Evolutionary conservation across 768 basidiomycete species (phyloP).

Genomic region (Rubroboletus satanas): DNA sequence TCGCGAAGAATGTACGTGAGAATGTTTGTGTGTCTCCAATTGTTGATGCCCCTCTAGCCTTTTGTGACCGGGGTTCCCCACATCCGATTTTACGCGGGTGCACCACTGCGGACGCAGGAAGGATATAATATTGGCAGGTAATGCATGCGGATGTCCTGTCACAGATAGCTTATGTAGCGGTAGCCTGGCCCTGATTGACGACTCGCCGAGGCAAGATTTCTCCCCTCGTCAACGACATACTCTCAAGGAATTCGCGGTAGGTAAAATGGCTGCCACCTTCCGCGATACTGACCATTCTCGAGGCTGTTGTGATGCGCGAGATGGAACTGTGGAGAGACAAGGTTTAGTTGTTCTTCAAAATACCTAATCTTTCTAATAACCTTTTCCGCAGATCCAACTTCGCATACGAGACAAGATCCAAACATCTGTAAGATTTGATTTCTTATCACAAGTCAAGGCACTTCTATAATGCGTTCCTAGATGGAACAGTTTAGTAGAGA

Average conservation of each 20-base stretch:
- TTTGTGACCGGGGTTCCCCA: constrained; percentile 61
- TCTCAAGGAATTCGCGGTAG: constrained; percentile 84
- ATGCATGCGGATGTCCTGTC: constrained; percentile 22
- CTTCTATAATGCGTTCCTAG: constrained; percentile 30
- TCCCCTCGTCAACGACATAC: constrained; percentile 86
- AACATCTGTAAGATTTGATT: constrained; percentile 59
- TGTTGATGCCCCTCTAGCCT: constrained; percentile 44
- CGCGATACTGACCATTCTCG: constrained; percentile 4
- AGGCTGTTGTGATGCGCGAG: constrained; percentile 89
- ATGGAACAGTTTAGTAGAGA: constrained; percentile 97
- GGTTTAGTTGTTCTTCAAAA: constrained; percentile 34
- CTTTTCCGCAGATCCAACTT: constrained; percentile 65
- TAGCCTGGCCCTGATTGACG: constrained; percentile 82
- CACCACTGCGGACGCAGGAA: constrained; percentile 83
- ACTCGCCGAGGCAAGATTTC: constrained; percentile 78
- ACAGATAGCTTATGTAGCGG: constrained; percentile 1
- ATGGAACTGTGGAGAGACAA: constrained; percentile 96
- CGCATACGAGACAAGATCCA: constrained; percentile 90
- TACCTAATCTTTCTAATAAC: background rate
- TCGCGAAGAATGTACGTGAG: constrained; percentile 68
- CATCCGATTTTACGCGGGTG: constrained; percentile 88
- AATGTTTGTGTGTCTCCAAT: background rate
- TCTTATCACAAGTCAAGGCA: background rate
- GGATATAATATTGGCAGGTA: constrained; percentile 87
- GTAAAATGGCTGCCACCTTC: constrained; percentile 9